Conservation (phyloP, 108 stramenopile species). For the Discostella pseudostelligera region DNA sequence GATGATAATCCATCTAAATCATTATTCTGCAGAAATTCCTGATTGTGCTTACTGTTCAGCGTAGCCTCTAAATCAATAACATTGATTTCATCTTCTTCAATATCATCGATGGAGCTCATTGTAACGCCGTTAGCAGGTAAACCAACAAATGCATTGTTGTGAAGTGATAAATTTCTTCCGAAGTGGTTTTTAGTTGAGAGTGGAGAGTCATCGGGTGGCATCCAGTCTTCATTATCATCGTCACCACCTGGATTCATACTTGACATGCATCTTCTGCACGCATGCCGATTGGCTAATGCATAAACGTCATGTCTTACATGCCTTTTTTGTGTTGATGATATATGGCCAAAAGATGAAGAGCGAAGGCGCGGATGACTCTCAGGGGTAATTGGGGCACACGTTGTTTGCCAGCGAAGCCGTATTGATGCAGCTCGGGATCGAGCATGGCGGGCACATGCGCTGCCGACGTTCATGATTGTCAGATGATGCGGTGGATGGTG, state of each 20-base stretch:
- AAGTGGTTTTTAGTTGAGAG: neutral
- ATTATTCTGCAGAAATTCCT: slow-evolving; percentile 5
- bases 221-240: slow-evolving; percentile 32
- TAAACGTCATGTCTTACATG: neutral
- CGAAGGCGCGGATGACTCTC: neutral
- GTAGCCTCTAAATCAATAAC: slow-evolving; percentile 45
- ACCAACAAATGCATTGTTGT: neutral
- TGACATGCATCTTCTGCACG: neutral
- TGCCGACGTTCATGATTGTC: slow-evolving; percentile 1
- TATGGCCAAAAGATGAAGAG: neutral
- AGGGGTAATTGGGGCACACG: neutral
- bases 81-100: slow-evolving; percentile 32
- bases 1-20: neutral
- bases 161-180: no score
- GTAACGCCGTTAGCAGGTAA: neutral
- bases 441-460: slow-evolving; percentile 2
- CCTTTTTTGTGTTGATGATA: neutral
- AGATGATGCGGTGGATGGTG: neutral
- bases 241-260: slow-evolving; percentile 3
- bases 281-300: neutral
- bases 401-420: neutral
- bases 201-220: slow-evolving; percentile 45
- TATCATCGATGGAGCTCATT: neutral
- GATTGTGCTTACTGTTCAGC: slow-evolving; percentile 23
- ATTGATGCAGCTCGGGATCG: neutral